Conservation (phyloP, 176 grass and related monocot genomes). For the Lolium rigidum region DNA sequence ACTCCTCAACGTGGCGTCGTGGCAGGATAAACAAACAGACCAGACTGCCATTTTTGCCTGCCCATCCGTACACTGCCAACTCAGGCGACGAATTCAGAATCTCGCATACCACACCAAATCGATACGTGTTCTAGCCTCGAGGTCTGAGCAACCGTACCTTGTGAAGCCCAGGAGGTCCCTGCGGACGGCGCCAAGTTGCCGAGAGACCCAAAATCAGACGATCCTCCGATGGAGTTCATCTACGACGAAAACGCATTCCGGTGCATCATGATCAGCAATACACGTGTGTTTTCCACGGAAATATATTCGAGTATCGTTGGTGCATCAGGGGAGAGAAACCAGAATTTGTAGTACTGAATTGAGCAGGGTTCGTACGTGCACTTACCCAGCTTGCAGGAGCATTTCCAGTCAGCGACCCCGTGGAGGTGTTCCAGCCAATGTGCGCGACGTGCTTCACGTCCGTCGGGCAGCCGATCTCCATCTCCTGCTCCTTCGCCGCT, state of each 20-base stretch:
- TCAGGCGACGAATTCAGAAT: neutral
- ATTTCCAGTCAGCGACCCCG: neutral
- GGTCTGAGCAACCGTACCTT: constrained; percentile 39
- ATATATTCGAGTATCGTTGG: too few relatives aligned
- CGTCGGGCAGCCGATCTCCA: constrained; percentile 73
- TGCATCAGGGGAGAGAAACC: too few relatives aligned
- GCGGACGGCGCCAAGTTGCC: constrained; percentile 49
- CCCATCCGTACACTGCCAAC: neutral
- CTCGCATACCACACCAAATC: neutral
- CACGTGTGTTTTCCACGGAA: too few relatives aligned
- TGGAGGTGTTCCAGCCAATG: constrained; percentile 69
- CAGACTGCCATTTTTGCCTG: neutral
- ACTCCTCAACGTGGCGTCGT: neutral
- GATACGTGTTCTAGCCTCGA: neutral
- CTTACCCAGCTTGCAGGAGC: constrained; percentile 71
- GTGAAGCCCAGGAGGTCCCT: constrained; percentile 64
- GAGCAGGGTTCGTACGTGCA: neutral
- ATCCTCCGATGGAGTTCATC: constrained; percentile 52
- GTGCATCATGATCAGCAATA: neutral
- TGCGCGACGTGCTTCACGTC: constrained; percentile 98
- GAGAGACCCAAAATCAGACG: constrained; percentile 46
- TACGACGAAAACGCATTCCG: neutral
- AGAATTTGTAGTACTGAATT: neutral
- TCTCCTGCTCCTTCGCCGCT: constrained; percentile 76
- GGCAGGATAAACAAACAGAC: neutral